Percentiles rank a stretch among this genome's conserved stretches.
phyloP scores from a whole-genome alignment of 371 early-diverging fungal genomes.

The Synchytrium microbalum region DNA sequence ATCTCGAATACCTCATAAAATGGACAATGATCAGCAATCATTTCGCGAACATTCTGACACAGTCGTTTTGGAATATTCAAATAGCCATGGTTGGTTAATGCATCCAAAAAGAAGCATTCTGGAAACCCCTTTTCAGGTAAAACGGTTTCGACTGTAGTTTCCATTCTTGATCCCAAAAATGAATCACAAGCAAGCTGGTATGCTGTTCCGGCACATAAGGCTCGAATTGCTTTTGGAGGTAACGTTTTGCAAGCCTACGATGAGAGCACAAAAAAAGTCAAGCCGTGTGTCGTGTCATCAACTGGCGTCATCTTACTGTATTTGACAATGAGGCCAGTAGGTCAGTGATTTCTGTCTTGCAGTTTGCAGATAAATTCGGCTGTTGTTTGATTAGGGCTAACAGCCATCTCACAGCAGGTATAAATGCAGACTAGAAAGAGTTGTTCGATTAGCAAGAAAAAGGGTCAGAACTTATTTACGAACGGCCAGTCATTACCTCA shows the following conservation, averaged over 20 bases:
- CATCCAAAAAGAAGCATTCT: conserved; percentile 5
- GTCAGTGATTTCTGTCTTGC: neutral
- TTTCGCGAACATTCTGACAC: neutral
- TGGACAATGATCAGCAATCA: neutral
- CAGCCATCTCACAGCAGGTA: neutral
- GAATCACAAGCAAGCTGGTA: neutral
- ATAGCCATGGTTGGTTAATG: neutral
- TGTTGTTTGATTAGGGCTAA: neutral
- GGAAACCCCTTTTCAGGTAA: neutral
- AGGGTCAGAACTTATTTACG: no score
- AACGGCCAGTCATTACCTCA: neutral
- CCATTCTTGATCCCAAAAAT: neutral
- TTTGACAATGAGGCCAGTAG: no score
- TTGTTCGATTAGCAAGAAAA: no score
- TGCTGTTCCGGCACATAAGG: neutral
- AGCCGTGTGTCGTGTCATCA: no score
- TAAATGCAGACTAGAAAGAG: neutral
- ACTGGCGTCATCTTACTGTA: no score
- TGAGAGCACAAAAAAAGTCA: no score
- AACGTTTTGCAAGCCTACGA: neutral
- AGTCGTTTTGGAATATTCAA: neutral
- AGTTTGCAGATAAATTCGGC: neutral
- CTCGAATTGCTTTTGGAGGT: neutral
- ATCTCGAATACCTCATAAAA: conserved; percentile 1
- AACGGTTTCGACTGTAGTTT: neutral